Percentiles rank a stretch among this genome's conserved stretches.
phyloP scores from a whole-genome alignment of 2,329 filamentous ascomycete genomes.

The Ilyonectria robusta region DNA sequence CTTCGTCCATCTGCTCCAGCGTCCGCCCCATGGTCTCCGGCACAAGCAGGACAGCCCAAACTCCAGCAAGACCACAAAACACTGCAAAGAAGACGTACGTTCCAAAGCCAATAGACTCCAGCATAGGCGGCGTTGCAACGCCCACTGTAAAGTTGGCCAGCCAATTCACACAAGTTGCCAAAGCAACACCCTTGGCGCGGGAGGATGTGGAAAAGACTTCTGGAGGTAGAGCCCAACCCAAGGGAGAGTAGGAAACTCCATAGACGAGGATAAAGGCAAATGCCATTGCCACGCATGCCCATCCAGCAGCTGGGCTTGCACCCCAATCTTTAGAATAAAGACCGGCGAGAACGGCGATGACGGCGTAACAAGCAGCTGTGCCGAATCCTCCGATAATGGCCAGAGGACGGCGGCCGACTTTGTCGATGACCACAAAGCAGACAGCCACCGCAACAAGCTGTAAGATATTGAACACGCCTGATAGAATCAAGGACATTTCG shows the following conservation, averaged over 20 bases:
- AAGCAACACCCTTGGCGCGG: conserved; percentile 56
- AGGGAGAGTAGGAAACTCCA: conserved; percentile 54
- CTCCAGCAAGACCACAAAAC: conserved; percentile 76
- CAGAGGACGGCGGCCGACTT: conserved; percentile 42
- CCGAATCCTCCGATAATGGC: conserved; percentile 57
- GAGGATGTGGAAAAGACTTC: conserved; percentile 57
- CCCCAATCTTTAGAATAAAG: conserved; percentile 15
- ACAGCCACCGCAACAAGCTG: conserved; percentile 59
- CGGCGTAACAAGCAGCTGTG: conserved; percentile 57
- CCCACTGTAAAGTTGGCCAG: conserved; percentile 49
- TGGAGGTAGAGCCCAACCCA: conserved; percentile 59
- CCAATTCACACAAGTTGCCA: conserved; percentile 55
- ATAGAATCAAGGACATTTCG: conserved; percentile 56
- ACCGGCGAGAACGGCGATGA: conserved; percentile 68
- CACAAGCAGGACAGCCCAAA: conserved; percentile 74
- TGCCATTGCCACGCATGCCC: conserved; percentile 72
- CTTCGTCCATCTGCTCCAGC: conserved; percentile 81
- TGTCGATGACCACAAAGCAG: conserved; percentile 34
- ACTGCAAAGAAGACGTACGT: conserved; percentile 82
- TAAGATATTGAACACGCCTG: conserved; percentile 58
- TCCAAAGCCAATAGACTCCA: conserved; percentile 59
- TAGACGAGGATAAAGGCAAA: conserved; percentile 68
- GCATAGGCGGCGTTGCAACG: conserved; percentile 17
- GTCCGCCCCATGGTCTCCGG: conserved; percentile 80
- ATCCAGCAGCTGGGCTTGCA: conserved; percentile 64